These are phyloP conservation scores for Ceratobasidium sp. DNA, from an alignment of 1,284 basidiomycete species.

Conservation along the genomic window DNA sequence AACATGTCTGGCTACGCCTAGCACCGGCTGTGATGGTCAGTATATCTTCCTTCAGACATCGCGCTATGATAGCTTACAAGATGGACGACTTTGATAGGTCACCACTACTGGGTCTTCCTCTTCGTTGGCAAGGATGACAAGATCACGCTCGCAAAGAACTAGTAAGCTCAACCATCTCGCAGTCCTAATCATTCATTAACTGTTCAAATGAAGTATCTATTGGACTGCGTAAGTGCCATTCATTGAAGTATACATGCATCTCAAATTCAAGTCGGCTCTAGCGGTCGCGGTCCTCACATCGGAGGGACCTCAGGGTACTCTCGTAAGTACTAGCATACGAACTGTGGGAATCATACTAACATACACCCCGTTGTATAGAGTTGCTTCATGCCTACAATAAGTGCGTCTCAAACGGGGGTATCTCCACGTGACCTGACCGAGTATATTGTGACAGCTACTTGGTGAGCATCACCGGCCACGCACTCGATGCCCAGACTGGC, in stretches of 20 bases:
- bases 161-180: conserved; percentile 12
- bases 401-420: neutral
- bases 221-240: conserved; percentile 1
- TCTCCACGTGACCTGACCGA: neutral
- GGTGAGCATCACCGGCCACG: conserved; percentile 28
- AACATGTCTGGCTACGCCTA: neutral
- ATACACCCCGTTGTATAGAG: neutral
- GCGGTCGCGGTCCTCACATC: conserved; percentile 40
- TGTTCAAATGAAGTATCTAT: neutral
- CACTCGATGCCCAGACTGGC: conserved; percentile 27
- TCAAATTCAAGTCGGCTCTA: neutral
- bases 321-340: conserved; percentile 15
- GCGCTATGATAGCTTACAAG: neutral
- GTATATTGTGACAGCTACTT: conserved; percentile 22
- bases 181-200: neutral
- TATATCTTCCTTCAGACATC: neutral
- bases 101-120: conserved; percentile 34
- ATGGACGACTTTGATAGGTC: neutral
- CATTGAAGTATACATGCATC: neutral
- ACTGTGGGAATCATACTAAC: neutral
- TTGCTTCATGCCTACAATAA: conserved; percentile 39
- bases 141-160: conserved; percentile 39
- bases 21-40: conserved; percentile 22
- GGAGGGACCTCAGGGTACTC: conserved; percentile 30
- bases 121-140: conserved; percentile 23